These are phyloP conservation scores for Diplocarpon mali DNA, from an alignment of 2,329 filamentous ascomycete genomes.

Conservation along the genomic window DNA sequence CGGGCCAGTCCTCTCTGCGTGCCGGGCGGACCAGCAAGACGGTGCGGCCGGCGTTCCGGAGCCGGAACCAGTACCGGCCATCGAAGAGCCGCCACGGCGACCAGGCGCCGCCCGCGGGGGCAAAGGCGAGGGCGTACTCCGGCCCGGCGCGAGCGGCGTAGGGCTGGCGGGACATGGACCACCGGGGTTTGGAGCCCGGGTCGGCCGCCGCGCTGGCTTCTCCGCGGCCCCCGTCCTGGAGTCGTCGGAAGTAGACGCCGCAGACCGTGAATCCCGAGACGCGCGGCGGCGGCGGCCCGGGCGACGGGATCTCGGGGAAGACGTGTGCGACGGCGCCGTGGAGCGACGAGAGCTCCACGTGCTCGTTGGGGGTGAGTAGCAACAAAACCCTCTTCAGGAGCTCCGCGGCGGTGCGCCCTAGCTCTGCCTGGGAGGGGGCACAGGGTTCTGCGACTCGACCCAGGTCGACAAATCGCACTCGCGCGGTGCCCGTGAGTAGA, in stretches of 20 bases:
- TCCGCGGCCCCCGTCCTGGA: background rate
- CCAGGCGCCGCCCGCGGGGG: slow-evolving; percentile 2
- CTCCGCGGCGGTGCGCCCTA: slow-evolving; percentile 29
- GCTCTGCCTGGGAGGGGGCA: background rate
- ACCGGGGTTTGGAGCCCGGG: background rate
- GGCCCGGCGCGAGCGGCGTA: background rate
- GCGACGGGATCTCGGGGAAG: slow-evolving; percentile 27
- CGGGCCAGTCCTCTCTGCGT: slow-evolving; percentile 8
- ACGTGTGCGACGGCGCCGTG: slow-evolving; percentile 30
- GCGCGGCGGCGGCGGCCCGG: too few relatives aligned
- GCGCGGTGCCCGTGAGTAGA: slow-evolving; percentile 28
- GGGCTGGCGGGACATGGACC: slow-evolving; percentile 21
- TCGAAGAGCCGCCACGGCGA: slow-evolving; percentile 36
- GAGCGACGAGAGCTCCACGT: slow-evolving; percentile 33
- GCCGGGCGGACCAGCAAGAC: slow-evolving; percentile 16
- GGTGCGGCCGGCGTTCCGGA: slow-evolving; percentile 21
- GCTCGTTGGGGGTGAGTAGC: slow-evolving; percentile 36
- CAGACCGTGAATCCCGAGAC: slow-evolving; percentile 14
- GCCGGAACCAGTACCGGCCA: slow-evolving; percentile 49
- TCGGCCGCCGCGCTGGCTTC: background rate
- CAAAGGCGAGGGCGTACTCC: background rate
- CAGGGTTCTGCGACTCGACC: background rate
- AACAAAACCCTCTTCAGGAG: slow-evolving; percentile 37
- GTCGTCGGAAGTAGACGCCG: slow-evolving; percentile 16
- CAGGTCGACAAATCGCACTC: slow-evolving; percentile 13